Conservation (phyloP, 192 early-diverging fungal genomes). For the Gaertneriomyces semiglobifer region DNA sequence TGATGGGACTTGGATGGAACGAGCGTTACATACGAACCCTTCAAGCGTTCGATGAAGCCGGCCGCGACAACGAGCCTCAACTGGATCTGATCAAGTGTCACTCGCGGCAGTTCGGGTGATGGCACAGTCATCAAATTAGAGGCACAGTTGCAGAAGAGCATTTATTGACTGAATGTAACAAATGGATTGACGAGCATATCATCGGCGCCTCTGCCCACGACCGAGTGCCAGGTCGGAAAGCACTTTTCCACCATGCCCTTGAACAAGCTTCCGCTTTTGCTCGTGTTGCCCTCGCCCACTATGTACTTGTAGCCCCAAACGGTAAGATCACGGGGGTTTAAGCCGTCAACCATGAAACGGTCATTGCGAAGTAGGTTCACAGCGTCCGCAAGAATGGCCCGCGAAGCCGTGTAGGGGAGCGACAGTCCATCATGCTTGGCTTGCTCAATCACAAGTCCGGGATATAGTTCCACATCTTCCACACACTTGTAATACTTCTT, state of each 20-base stretch:
- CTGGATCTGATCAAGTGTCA: too few relatives aligned
- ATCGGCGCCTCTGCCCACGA: background rate
- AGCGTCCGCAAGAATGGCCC: slow-evolving; percentile 50
- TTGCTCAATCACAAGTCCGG: slow-evolving; percentile 47
- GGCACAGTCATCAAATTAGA: too few relatives aligned
- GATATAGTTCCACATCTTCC: slow-evolving; percentile 48
- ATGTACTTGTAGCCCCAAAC: slow-evolving; percentile 45
- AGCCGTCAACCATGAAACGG: slow-evolving; percentile 47
- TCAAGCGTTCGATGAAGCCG: too few relatives aligned
- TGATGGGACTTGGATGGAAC: too few relatives aligned
- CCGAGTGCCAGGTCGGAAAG: background rate
- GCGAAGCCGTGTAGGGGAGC: slow-evolving; percentile 44
- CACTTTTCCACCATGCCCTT: slow-evolving; percentile 4
- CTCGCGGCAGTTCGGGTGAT: too few relatives aligned
- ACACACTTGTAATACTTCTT: slow-evolving; percentile 41
- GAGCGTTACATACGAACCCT: too few relatives aligned
- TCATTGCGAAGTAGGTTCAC: slow-evolving; percentile 49
- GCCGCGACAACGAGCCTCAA: too few relatives aligned
- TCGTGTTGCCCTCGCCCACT: background rate
- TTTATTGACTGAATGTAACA: background rate
- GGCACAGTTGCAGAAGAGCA: too few relatives aligned
- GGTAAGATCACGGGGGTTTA: slow-evolving; percentile 45
- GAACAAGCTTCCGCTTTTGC: slow-evolving; percentile 3
- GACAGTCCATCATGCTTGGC: slow-evolving; percentile 38
- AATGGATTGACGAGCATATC: slow-evolving; percentile 1